Percentiles rank a stretch among this genome's conserved stretches.
Evolutionary conservation across 306 rosid species (phyloP).

Genomic region (Quillaja saponaria): DNA sequence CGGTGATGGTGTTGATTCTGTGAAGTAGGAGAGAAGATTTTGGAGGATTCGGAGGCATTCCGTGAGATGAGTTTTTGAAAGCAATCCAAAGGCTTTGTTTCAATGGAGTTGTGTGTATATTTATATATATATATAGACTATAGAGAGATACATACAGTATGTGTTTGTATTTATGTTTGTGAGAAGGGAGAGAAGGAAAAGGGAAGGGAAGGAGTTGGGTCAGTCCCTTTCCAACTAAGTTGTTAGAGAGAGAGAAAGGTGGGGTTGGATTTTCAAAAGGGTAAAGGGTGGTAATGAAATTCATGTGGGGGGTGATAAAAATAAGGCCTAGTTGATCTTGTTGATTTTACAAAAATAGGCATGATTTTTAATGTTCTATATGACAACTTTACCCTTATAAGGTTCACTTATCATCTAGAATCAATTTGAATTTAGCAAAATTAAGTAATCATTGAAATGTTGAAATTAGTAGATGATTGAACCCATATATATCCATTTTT

Average conservation of each 20-base stretch:
- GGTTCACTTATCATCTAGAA: not conserved
- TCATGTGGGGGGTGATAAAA: slow-evolving; percentile 42
- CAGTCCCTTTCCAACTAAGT: slow-evolving; percentile 21
- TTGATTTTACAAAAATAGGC: slow-evolving; percentile 27
- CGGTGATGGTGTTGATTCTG: slow-evolving; percentile 43
- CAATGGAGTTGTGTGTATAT: not conserved
- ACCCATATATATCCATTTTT: too few relatives aligned
- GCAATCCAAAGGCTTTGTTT: not conserved
- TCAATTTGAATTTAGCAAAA: too few relatives aligned
- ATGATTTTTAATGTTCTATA: not conserved
- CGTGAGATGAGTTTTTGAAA: not conserved
- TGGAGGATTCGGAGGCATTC: slow-evolving; percentile 57
- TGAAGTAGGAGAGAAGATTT: slow-evolving; percentile 51
- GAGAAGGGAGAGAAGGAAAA: too few relatives aligned
- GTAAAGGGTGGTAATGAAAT: slow-evolving; percentile 12
- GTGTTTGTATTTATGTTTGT: not conserved
- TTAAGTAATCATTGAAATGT: not conserved
- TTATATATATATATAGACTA: not conserved
- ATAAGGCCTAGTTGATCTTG: slow-evolving; percentile 38
- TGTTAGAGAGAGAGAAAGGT: slow-evolving; percentile 17
- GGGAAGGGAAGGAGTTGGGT: not conserved
- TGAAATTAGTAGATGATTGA: too few relatives aligned
- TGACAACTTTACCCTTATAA: not conserved
- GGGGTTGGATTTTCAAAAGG: slow-evolving; percentile 32
- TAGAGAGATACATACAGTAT: not conserved